These are phyloP conservation scores for Hymenoscyphus fraxineus DNA, from an alignment of 2,329 filamentous ascomycete species.

Conservation along the genomic window DNA sequence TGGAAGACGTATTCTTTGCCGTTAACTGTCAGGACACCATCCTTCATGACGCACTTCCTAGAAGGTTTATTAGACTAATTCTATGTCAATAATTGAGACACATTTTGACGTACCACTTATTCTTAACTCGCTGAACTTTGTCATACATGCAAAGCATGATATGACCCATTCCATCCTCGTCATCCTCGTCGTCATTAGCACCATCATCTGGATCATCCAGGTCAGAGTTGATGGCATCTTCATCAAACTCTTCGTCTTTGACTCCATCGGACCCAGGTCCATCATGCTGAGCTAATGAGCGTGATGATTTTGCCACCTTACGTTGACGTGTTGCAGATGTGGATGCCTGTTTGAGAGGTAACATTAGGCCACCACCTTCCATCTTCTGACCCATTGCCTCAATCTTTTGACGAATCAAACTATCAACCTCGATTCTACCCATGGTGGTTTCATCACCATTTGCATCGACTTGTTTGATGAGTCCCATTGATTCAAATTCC, in stretches of 20 bases:
- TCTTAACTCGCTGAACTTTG: slow-evolving; percentile 98
- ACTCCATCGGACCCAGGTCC: slow-evolving; percentile 49
- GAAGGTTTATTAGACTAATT: slow-evolving; percentile 29
- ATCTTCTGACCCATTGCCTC: slow-evolving; percentile 62
- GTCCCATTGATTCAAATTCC: slow-evolving; percentile 45
- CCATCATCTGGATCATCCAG: slow-evolving; percentile 92
- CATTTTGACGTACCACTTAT: slow-evolving; percentile 68
- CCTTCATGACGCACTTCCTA: slow-evolving; percentile 96
- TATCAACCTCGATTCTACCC: slow-evolving; percentile 62
- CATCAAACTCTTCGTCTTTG: slow-evolving; percentile 62
- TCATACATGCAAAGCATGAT: slow-evolving; percentile 99
- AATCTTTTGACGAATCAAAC: slow-evolving; percentile 65
- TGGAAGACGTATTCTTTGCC: slow-evolving; percentile 97
- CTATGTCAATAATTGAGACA: background rate
- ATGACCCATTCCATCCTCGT: slow-evolving; percentile 77
- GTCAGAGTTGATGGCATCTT: slow-evolving; percentile 97
- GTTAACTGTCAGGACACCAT: slow-evolving; percentile 89
- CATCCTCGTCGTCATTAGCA: slow-evolving; percentile 77
- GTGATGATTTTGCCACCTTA: slow-evolving; percentile 23
- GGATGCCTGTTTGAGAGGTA: slow-evolving; percentile 51
- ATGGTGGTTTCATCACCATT: slow-evolving; percentile 52
- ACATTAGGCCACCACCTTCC: slow-evolving; percentile 73
- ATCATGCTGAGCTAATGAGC: slow-evolving; percentile 50
- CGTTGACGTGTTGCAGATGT: slow-evolving; percentile 38
- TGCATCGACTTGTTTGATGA: slow-evolving; percentile 55